Evolutionary conservation across 768 basidiomycete species (phyloP), one percentile per base, ranked within the genome.

Genomic region (Cystobasidium tubakii): DNA sequence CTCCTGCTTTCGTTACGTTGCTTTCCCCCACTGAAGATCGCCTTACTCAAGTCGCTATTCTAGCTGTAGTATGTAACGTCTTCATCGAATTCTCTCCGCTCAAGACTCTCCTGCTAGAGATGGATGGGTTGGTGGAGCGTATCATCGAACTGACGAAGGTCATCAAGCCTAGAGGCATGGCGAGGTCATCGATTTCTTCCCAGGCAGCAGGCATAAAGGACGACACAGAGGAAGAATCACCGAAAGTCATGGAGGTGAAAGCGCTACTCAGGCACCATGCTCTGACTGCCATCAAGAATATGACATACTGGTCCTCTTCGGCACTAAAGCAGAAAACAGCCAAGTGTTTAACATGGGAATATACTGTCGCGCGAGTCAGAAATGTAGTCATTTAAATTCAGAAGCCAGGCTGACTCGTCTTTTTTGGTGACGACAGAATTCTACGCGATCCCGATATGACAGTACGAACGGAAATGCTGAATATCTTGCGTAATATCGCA

Each of bases 1-100:
- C 90, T 0, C 83, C 88, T 80, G 84, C 86, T 10, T 84, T 96
- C 2, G 87, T 90, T 75, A 81, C 85, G 36, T 81, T 91, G 21
- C 83, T 89, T 73, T 75, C 77, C 46, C 60, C 77, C 29, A 81
- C 81, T 10, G 75, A 79, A 70, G 71, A 77, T 39, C 63, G 34
- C 4, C 62, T 74, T 4, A 75, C 77, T 23, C 71, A 77, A 66
- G 64, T 73, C 2, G 73, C 75, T 29, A 76, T 76, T 10, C 63
- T 64, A 1, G 73, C 77, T n/a, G 72, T 74, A 0, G 55, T 77
- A 10, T 64, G 70, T 13, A 79, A 79, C 34, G 17, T 78, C 19
- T 66, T 79, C 17, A 66, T 79, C 54, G 77, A 79, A 55, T 79
- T 77, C 25, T 77, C 77, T 42, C 78, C 78, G 17, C 71, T 79